These are phyloP conservation scores for Spongospora subterranea DNA, from an alignment of 208 protist genomes.

Conservation along the genomic window DNA sequence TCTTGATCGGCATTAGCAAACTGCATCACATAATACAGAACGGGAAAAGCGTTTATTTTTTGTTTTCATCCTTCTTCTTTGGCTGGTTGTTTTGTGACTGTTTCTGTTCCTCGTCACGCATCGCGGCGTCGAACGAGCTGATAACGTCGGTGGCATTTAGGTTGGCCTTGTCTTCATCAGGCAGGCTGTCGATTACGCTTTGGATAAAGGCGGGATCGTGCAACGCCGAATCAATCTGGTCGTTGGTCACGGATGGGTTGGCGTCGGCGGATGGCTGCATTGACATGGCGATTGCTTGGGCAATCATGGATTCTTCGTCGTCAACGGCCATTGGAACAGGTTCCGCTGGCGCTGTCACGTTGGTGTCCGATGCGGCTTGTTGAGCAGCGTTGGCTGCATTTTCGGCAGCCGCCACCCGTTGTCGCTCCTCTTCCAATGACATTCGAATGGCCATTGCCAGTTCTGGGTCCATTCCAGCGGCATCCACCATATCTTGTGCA, in stretches of 20 bases:
- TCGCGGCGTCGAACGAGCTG: neutral
- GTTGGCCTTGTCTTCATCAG: neutral
- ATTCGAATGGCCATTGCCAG: slow-evolving; percentile 63
- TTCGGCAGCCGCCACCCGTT: neutral
- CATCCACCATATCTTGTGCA: slow-evolving; percentile 5
- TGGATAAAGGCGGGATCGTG: slow-evolving; percentile 14
- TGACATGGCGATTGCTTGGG: slow-evolving; percentile 59
- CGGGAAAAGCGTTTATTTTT: neutral
- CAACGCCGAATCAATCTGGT: neutral
- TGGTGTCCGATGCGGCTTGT: neutral
- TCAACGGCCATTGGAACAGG: slow-evolving; percentile 47
- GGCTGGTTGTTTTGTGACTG: neutral
- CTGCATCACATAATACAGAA: neutral
- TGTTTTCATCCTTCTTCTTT: neutral
- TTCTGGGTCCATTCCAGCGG: slow-evolving; percentile 38
- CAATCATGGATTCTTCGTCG: slow-evolving; percentile 62
- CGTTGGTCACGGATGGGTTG: neutral
- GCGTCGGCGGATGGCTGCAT: slow-evolving; percentile 50
- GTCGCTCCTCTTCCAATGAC: slow-evolving; percentile 60
- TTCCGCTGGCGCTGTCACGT: neutral
- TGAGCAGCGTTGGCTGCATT: neutral
- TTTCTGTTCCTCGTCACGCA: neutral
- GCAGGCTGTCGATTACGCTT: slow-evolving; percentile 6
- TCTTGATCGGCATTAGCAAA: neutral
- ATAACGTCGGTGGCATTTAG: slow-evolving; percentile 15